These are phyloP conservation scores for Astrothelium macrocarpum DNA, from an alignment of 495 filamentous ascomycete species.

Conservation along the genomic window DNA sequence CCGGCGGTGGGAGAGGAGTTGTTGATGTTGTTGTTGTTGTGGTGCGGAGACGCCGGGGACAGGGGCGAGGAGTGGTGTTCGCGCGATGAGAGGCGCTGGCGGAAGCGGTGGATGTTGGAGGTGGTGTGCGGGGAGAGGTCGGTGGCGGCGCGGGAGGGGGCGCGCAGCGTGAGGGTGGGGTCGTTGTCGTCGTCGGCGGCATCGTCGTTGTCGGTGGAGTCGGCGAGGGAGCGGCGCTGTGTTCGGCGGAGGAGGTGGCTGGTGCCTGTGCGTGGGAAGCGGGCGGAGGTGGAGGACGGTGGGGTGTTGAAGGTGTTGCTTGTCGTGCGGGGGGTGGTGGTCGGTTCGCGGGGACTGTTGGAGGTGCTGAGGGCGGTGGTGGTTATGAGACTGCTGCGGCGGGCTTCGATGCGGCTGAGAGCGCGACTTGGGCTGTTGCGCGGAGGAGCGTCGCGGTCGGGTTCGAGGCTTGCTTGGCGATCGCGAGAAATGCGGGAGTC, in stretches of 20 bases:
- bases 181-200: slow-evolving; percentile 15
- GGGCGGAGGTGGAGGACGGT: slow-evolving; percentile 12
- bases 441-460: slow-evolving; percentile 29
- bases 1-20: background rate
- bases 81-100: background rate
- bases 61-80: background rate
- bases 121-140: slow-evolving; percentile 20
- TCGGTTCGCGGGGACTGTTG: slow-evolving; percentile 21
- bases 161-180: slow-evolving; percentile 30
- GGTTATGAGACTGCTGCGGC: slow-evolving; percentile 50
- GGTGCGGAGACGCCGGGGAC: background rate
- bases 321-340: slow-evolving; percentile 4
- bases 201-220: slow-evolving; percentile 34
- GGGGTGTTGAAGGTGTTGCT: slow-evolving; percentile 10
- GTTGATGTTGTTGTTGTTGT: background rate
- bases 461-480: slow-evolving; percentile 8
- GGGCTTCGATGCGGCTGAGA: slow-evolving; percentile 62
- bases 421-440: slow-evolving; percentile 44
- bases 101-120: background rate
- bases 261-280: slow-evolving; percentile 19
- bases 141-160: slow-evolving; percentile 34
- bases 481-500: background rate
- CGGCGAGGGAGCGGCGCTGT: slow-evolving; percentile 32
- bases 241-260: slow-evolving; percentile 15
- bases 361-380: background rate